These are phyloP conservation scores for Spencermartinsiella europaea DNA, from an alignment of 805 yeast genomes.

Conservation along the genomic window DNA sequence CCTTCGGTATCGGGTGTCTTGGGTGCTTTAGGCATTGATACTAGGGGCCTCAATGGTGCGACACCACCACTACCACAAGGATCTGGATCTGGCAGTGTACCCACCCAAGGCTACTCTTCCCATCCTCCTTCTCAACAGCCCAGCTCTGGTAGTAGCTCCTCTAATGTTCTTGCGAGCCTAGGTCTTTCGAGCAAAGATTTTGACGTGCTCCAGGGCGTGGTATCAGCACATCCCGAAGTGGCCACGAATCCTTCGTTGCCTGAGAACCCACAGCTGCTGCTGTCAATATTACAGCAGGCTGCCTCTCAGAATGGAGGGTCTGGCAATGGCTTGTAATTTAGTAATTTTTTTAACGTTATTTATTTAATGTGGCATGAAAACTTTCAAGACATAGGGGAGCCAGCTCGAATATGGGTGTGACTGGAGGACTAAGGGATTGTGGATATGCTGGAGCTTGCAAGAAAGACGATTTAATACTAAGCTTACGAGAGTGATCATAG, in stretches of 20 bases:
- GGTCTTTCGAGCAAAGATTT: constrained; percentile 25
- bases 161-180: constrained; percentile 3
- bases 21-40: not conserved
- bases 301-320: not conserved
- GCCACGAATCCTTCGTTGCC: constrained; percentile 25
- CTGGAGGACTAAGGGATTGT: too few relatives aligned
- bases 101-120: too few relatives aligned
- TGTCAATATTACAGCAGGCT: constrained; percentile 23
- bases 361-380: not conserved
- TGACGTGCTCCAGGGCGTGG: constrained; percentile 20
- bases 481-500: too few relatives aligned
- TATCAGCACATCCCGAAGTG: constrained; percentile 26
- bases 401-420: too few relatives aligned
- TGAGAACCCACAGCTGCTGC: constrained; percentile 26
- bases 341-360: not conserved
- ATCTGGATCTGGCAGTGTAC: too few relatives aligned
- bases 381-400: too few relatives aligned
- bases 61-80: not conserved
- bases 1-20: not conserved
- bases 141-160: not conserved
- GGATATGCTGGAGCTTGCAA: too few relatives aligned
- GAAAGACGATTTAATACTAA: too few relatives aligned
- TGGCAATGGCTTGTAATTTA: too few relatives aligned
- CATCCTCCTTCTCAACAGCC: not conserved
- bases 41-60: not conserved